These are phyloP conservation scores for Infundibulicybe gibba DNA, from an alignment of 768 basidiomycete species.

Conservation along the genomic window DNA sequence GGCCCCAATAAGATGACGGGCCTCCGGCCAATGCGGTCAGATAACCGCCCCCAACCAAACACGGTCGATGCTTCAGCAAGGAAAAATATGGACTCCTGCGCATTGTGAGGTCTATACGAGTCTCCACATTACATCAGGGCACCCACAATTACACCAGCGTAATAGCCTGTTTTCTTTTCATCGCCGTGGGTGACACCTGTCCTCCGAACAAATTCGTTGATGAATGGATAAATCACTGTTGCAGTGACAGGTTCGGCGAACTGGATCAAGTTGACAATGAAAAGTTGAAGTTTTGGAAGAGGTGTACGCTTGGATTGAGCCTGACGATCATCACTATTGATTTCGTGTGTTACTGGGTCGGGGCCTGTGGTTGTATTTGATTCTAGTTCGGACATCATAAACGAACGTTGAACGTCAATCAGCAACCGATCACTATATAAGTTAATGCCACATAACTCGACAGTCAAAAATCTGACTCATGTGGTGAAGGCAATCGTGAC, in stretches of 20 bases:
- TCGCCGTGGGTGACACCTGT: slow-evolving; percentile 41
- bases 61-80: slow-evolving; percentile 38
- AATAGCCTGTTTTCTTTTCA: slow-evolving; percentile 43
- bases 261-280: slow-evolving; percentile 35
- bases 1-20: slow-evolving; percentile 41
- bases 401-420: too few species aligned
- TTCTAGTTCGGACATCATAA: too few species aligned
- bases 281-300: slow-evolving; percentile 35
- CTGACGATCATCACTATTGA: too few species aligned
- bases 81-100: slow-evolving; percentile 41
- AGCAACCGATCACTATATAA: too few species aligned
- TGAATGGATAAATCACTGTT: slow-evolving; percentile 43
- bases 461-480: too few species aligned
- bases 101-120: slow-evolving; percentile 9
- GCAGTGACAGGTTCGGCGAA: slow-evolving; percentile 40
- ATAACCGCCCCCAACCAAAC: slow-evolving; percentile 40
- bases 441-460: too few species aligned
- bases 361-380: too few species aligned
- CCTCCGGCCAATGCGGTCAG: slow-evolving; percentile 38
- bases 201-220: slow-evolving; percentile 41
- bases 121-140: slow-evolving; percentile 26
- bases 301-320: slow-evolving; percentile 21
- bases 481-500: too few species aligned
- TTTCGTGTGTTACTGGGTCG: too few species aligned
- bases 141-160: slow-evolving; percentile 43